Percentiles rank a stretch among this genome's conserved stretches.
Conservation (phyloP, 345 rosid genomes). For the Gossypium bickii region DNA sequence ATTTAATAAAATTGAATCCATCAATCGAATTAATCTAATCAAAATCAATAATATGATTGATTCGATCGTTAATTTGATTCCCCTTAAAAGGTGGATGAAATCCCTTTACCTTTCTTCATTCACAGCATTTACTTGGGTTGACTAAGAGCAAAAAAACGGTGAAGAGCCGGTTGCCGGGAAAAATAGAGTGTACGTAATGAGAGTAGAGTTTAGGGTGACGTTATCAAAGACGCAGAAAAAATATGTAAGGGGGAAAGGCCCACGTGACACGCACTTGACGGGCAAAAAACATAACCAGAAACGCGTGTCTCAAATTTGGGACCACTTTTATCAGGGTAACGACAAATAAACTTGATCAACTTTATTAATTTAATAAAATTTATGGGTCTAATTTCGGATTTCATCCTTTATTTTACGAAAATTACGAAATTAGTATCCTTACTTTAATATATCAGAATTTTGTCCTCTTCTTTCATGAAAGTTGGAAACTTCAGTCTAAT, state of each 20-base stretch:
- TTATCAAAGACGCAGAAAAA: neutral
- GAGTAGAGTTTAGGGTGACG: slow-evolving; percentile 10
- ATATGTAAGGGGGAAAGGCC: slow-evolving; percentile 8
- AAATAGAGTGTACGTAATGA: slow-evolving; percentile 21
- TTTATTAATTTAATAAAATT: neutral
- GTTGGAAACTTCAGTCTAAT: no score
- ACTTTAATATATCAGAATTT: no score
- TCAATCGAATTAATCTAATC: no score
- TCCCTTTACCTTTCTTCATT: neutral
- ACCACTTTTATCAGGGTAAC: slow-evolving; percentile 2
- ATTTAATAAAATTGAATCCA: no score
- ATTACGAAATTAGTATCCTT: no score
- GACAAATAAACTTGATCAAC: neutral
- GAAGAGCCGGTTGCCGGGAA: slow-evolving; percentile 17
- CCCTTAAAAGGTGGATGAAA: neutral
- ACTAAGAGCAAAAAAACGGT: neutral
- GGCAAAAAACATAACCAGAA: neutral
- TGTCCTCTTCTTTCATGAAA: no score
- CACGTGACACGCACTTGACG: slow-evolving; percentile 42
- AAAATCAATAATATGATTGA: no score
- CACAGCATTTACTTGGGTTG: neutral
- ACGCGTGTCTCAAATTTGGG: slow-evolving; percentile 35
- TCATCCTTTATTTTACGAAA: no score
- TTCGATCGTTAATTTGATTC: no score
- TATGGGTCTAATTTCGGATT: no score